phyloP scores from a whole-genome alignment of 129 eudicot species.

The Arctium lappa region DNA sequence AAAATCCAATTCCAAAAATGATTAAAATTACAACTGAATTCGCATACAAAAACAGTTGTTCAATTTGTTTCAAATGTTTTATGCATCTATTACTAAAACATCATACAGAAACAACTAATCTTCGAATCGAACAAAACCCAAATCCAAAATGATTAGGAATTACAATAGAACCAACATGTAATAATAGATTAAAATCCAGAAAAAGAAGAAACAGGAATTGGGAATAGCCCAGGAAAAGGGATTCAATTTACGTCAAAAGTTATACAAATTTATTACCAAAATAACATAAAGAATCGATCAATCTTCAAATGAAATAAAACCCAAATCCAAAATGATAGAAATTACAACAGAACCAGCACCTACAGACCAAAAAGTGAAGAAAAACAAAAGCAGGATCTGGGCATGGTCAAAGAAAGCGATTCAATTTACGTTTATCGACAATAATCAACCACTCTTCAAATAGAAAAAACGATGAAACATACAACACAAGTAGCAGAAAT shows the following conservation, averaged over 20 bases:
- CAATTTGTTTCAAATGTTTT: background rate
- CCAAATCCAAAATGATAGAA: background rate
- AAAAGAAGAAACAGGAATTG: too few species aligned
- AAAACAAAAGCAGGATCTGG: background rate
- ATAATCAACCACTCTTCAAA: background rate
- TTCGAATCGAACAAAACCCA: background rate
- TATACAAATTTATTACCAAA: background rate
- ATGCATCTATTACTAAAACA: background rate
- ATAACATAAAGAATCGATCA: background rate
- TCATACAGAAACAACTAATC: background rate
- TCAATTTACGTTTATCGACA: background rate
- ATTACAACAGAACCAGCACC: background rate
- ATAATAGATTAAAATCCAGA: background rate
- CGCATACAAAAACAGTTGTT: background rate
- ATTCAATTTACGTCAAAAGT: background rate
- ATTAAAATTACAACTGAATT: background rate
- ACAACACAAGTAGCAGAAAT: slow-evolving; percentile 5
- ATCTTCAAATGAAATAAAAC: background rate
- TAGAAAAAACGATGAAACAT: background rate
- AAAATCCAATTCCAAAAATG: slow-evolving; percentile 9
- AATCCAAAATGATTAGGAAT: background rate
- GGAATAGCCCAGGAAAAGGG: background rate
- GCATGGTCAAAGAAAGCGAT: background rate
- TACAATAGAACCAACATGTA: background rate
- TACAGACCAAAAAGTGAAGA: background rate